phyloP scores from a whole-genome alignment of 176 grass and related monocot genomes.

The Oryza australiensis region DNA sequence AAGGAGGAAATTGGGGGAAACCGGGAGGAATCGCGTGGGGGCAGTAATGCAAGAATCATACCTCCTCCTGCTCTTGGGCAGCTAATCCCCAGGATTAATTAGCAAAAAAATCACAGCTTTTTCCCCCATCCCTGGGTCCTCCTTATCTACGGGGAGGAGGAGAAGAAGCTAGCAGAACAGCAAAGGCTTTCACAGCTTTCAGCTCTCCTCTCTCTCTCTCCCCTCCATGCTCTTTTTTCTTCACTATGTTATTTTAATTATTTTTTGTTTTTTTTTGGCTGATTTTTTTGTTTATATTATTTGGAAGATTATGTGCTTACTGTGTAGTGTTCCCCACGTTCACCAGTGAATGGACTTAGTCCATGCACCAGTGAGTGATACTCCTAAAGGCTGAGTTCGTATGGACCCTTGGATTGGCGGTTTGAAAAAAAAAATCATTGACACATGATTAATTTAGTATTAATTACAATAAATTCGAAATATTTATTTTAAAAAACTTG shows the following conservation, averaged over 20 bases:
- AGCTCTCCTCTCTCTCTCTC: slow-evolving; percentile 20
- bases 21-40: not conserved
- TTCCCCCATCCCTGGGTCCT: slow-evolving; percentile 17
- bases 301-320: slow-evolving; percentile 29
- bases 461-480: too few species aligned
- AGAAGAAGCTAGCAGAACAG: not conserved
- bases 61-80: slow-evolving; percentile 13
- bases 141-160: slow-evolving; percentile 33
- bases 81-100: not conserved
- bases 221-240: slow-evolving; percentile 28
- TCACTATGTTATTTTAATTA: not conserved
- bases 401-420: too few species aligned
- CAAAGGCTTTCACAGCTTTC: not conserved
- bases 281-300: slow-evolving; percentile 24
- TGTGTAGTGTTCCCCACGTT: slow-evolving; percentile 2
- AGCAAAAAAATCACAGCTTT: slow-evolving; percentile 31
- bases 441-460: too few species aligned
- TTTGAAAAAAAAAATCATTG: too few species aligned
- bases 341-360: not conserved
- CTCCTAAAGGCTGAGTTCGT: too few species aligned
- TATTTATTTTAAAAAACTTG: too few species aligned
- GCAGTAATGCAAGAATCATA: slow-evolving; percentile 40
- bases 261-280: not conserved
- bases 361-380: not conserved
- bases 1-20: slow-evolving; percentile 1